Evolutionary conservation across 768 basidiomycete genomes (phyloP).

Genomic region (Tephrocybe sp.): DNA sequence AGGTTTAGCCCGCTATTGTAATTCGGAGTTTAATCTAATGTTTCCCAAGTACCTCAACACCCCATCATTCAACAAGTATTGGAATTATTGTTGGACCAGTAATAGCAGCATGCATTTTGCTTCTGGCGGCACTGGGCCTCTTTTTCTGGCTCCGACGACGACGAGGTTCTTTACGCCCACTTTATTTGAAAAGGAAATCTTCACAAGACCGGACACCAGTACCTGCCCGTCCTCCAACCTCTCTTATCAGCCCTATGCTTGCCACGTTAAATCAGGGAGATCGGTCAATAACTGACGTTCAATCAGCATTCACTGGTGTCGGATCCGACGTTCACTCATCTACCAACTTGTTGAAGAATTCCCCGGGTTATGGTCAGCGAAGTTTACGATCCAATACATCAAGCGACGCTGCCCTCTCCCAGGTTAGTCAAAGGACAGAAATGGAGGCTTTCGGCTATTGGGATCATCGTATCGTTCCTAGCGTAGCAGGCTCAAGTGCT

Average conservation of each 20-base stretch:
- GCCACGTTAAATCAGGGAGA: slow-evolving; percentile 9
- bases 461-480: too few relatives aligned
- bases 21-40: not conserved
- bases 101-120: not conserved
- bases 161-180: not conserved
- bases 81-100: slow-evolving; percentile 15
- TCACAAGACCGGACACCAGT: not conserved
- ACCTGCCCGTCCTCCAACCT: not conserved
- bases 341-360: slow-evolving; percentile 1
- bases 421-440: not conserved
- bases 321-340: slow-evolving; percentile 7
- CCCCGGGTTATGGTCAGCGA: slow-evolving; percentile 2
- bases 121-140: slow-evolving; percentile 5
- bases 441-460: too few relatives aligned
- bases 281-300: not conserved
- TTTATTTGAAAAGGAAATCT: not conserved
- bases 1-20: not conserved
- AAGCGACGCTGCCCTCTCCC: not conserved
- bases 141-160: slow-evolving; percentile 11
- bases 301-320: slow-evolving; percentile 2
- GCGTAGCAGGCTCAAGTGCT: too few relatives aligned
- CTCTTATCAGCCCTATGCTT: slow-evolving; percentile 10
- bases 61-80: slow-evolving; percentile 3
- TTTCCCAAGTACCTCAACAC: not conserved
- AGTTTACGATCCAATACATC: slow-evolving; percentile 5